Percentiles rank a stretch among this genome's conserved stretches.
Evolutionary conservation across 1,284 basidiomycete genomes (phyloP).

Genomic region (Thecaphora frezii): DNA sequence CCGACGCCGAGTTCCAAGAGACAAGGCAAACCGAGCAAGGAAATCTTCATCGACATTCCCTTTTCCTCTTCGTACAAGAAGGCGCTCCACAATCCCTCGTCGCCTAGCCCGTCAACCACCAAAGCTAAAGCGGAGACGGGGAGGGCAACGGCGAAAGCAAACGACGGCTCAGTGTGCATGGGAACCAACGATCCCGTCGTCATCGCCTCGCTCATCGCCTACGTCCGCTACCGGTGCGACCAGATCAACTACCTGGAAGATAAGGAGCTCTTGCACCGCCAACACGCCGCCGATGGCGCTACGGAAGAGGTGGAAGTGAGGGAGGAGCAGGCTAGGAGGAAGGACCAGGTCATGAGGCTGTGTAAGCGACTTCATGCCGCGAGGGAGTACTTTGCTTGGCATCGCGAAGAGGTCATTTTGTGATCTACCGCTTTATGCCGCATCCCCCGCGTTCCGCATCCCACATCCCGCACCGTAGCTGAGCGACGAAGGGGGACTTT

Average conservation of each 20-base stretch:
- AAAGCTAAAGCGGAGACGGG: too few species aligned
- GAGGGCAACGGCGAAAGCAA: too few species aligned
- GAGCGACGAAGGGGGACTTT: too few species aligned
- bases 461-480: too few species aligned
- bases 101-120: too few species aligned
- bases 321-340: slow-evolving; percentile 30
- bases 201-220: slow-evolving; percentile 26
- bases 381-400: slow-evolving; percentile 42
- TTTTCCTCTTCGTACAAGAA: too few species aligned
- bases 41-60: too few species aligned
- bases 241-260: slow-evolving; percentile 33
- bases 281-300: slow-evolving; percentile 5
- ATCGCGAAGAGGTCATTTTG: slow-evolving; percentile 30
- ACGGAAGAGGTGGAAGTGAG: slow-evolving; percentile 12
- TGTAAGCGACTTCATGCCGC: slow-evolving; percentile 18
- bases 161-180: slow-evolving; percentile 18
- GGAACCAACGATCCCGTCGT: slow-evolving; percentile 25
- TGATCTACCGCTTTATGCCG: too few species aligned
- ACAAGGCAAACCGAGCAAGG: too few species aligned
- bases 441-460: too few species aligned
- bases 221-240: slow-evolving; percentile 19
- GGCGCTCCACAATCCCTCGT: too few species aligned
- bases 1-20: too few species aligned
- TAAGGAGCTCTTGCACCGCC: slow-evolving; percentile 21
- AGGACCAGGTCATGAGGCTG: slow-evolving; percentile 22